These are phyloP conservation scores for Mucor lusitanicus DNA, from an alignment of 371 early-diverging fungal genomes.

Conservation along the genomic window DNA sequence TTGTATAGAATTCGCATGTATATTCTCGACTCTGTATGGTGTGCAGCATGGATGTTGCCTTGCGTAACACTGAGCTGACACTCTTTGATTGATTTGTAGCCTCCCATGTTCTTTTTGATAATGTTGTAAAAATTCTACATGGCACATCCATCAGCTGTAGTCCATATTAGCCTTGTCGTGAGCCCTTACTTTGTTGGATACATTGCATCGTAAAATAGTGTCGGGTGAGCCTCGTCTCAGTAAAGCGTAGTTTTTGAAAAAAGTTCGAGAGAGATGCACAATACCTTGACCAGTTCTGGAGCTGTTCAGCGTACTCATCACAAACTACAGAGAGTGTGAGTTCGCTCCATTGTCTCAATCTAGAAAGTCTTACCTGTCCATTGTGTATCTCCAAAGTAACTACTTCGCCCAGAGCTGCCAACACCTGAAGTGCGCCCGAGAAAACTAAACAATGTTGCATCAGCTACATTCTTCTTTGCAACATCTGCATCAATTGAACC, in stretches of 20 bases:
- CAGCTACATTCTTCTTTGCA: too few relatives aligned
- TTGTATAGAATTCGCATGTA: slow-evolving; percentile 5
- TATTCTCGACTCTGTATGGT: not conserved
- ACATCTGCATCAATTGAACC: not conserved
- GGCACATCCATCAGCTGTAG: not conserved
- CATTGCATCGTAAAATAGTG: not conserved
- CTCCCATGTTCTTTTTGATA: slow-evolving; percentile 12
- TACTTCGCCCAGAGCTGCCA: not conserved
- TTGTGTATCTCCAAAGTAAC: not conserved
- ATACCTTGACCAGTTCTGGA: slow-evolving; percentile 19
- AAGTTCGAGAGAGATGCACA: slow-evolving; percentile 10
- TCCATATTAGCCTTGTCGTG: not conserved
- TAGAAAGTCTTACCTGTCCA: not conserved
- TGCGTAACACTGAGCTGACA: slow-evolving; percentile 2
- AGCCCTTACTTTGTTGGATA: slow-evolving; percentile 6
- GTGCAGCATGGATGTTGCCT: not conserved
- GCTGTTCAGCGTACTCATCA: slow-evolving; percentile 13
- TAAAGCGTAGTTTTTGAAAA: slow-evolving; percentile 18
- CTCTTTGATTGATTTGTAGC: not conserved
- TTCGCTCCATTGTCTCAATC: not conserved
- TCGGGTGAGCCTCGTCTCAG: not conserved
- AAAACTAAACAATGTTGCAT: not conserved
- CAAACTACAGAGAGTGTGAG: slow-evolving; percentile 1
- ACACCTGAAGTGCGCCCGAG: not conserved
- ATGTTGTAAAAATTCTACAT: slow-evolving; percentile 11